Base-by-base conservation (phyloP, 2,329 filamentous ascomycete genomes). In the Colletotrichum tropicale region DNA sequence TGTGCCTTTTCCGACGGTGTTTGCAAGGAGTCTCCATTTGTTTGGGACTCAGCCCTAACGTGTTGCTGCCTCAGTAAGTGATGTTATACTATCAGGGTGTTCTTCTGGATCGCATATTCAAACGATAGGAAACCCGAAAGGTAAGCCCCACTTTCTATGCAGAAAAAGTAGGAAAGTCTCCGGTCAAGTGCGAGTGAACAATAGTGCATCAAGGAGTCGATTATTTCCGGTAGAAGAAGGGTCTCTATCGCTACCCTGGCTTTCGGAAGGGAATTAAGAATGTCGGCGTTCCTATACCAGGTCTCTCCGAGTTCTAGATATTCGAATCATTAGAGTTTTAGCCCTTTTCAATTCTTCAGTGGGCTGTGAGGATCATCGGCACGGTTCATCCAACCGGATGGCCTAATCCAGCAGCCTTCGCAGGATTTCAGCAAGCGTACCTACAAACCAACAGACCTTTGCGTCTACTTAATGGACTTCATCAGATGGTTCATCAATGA, bases 291-390 rank as follows among this genome's bases (percentile, higher is more conserved):
- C 38, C 38, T 6, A 3, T 6, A 9, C 0, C 38, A 43, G 5
- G 18, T 18, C 12, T 48, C 18, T 48, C 18, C 2, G 2, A 48
- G 2, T 48, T n/a, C 38, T 48, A 2, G 1, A 1, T 10, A n/a
- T 10, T n/a, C 9, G n/a, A 43, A n/a, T 43, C 3, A 2, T n/a
- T 1, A 1, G 5, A 43, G 8, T 0, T 18, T 43, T 43, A 2
- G 16, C 36, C 16, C 38, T 43, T n/a, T 10, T 10, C 16, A 43
- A 43, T n/a, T 10, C 34, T 12, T 43, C 38, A n/a, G 18, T 43
- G 38, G 1, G 36, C 36, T 38, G 36, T 5, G 36, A 38, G 36
- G 16, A 1, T 38, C 36, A 38, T 38, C 8, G 8, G 38, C 9
- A 12, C 38, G 38, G 18, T 43, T 43, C 18, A n/a, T 12, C 1